Evolutionary conservation across 169 alveolate species (phyloP), one percentile per base, ranked within the genome.

Genomic region (Eimeria acervulina): DNA sequence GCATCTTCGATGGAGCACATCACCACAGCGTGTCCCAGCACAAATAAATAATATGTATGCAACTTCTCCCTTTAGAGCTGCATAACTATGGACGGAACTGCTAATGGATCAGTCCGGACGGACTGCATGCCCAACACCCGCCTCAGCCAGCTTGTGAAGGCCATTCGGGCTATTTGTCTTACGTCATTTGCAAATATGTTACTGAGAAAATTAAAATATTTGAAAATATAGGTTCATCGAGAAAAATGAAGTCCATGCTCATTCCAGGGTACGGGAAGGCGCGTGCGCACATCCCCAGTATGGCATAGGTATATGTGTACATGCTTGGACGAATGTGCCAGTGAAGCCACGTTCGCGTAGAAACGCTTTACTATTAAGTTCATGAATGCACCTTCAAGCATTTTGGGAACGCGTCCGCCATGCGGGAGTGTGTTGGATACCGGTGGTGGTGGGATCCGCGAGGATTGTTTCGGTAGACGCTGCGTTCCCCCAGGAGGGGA

Each of bases 1-100:
- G 93, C 93, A 87, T 87, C 81, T 55, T 87, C 83, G 63, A 33
- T 23, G 93, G 59, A 59, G 55, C 33, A 21, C 47, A 61, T 55
- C 63, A 33, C 61, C 26, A n/a, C 72, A 33, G 66, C 21, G 55
- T 31, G 55, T 51, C 70, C n/a, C 52, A 61, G 33, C 66, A 87
- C n/a, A 61, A 59, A 61, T 26, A 33, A 23, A 36, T 1, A 87
- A 85, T 10, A 59, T 19, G 23, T 33, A 31, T 17, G 52, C 51
- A 83, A 47, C 1, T n/a, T 83, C 21, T 51, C 21, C 52, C 42
- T 23, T 31, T 31, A 47, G 33, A 12, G 31, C 33, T 19, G 42
- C 33, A 10, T 17, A 28, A 47, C 33, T 52, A 12, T 31, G 33
- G 36, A 51, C 2, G 28, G 74, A 28, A 52, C 40, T 51, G 91